These are phyloP conservation scores for Gentiana dahurica DNA, from an alignment of 257 asterid species.

Conservation along the genomic window DNA sequence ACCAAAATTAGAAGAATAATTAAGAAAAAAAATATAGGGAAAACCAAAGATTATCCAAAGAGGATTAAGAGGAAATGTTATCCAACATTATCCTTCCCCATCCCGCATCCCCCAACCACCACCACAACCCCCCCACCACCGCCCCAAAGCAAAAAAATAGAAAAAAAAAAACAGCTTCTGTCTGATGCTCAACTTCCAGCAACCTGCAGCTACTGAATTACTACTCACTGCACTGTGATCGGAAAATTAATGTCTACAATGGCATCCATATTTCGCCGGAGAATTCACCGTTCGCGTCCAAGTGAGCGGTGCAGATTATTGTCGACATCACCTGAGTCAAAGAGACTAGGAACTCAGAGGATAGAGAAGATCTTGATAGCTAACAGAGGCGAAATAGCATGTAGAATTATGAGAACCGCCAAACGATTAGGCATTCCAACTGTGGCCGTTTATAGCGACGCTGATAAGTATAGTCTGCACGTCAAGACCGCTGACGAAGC, in stretches of 20 bases:
- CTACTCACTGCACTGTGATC: not conserved
- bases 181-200: too few species aligned
- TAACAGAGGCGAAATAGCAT: slow-evolving; percentile 93
- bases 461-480: slow-evolving; percentile 71
- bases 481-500: slow-evolving; percentile 93
- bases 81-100: not conserved
- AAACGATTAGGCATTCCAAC: slow-evolving; percentile 73
- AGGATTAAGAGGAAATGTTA: not conserved
- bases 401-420: slow-evolving; percentile 79
- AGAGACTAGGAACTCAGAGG: slow-evolving; percentile 12
- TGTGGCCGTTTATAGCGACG: slow-evolving; percentile 88
- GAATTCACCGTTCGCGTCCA: slow-evolving; percentile 7
- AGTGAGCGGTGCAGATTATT: slow-evolving; percentile 18
- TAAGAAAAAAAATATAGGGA: not conserved
- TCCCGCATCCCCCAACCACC: not conserved
- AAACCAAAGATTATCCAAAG: not conserved
- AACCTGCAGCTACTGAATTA: too few species aligned
- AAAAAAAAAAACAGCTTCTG: too few species aligned
- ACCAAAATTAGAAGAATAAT: too few species aligned
- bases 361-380: slow-evolving; percentile 84
- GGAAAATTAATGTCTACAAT: slow-evolving; percentile 35
- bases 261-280: slow-evolving; percentile 40
- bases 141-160: too few species aligned
- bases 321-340: slow-evolving; percentile 35
- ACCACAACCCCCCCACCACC: too few species aligned